Evolutionary conservation across 352 stramenopile species (phyloP), one percentile per base, ranked within the genome.

Genomic region (Pythium myriotylum): DNA sequence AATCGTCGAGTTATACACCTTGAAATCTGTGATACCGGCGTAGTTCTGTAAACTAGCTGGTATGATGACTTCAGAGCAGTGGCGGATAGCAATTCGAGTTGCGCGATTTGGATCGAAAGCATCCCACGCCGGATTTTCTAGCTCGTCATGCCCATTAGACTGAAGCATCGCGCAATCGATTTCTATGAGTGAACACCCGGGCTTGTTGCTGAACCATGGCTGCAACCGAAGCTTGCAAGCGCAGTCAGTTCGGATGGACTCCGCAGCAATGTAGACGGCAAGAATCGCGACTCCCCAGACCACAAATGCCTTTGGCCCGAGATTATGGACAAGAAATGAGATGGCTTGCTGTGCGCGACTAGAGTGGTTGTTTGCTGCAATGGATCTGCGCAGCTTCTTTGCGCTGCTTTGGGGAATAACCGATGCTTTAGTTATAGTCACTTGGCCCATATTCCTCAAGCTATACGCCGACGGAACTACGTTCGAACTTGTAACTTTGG

Each of bases 1-100:
- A 0, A 68, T 20, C 0, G 60, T 68, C 37, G 54, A 58, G 48
- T 68, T 68, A 53, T 63, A 62, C 9, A 68, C 16, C 27, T 68
- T 55, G 13, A 68, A 24, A 0, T 47, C 47, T 0, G 48, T 12
- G 7, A 63, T 54, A 4, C 19, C 5, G 26, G 23, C 1, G 41
- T 39, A 59, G 26, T 43, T 8, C 12, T 8, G n/a, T 0, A 68
- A n/a, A 3, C 26, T 42, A 7, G 60, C 9, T 0, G 60, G 24
- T 0, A 68, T 16, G 0, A 24, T 9, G 7, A 63, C 27, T 3
- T 24, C 2, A 0, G 60, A 23, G 16, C 60, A 68, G 26, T 68
- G 60, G 20, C 60, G 54, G 17, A 63, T 45, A 10, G 58, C 48
- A 3, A 68, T n/a, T 7, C 49, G 40, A 10, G 58, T 29, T 10